These are phyloP conservation scores for Blastobotrys malaysiensis DNA, from an alignment of 1,139 yeast genomes.

Conservation along the genomic window DNA sequence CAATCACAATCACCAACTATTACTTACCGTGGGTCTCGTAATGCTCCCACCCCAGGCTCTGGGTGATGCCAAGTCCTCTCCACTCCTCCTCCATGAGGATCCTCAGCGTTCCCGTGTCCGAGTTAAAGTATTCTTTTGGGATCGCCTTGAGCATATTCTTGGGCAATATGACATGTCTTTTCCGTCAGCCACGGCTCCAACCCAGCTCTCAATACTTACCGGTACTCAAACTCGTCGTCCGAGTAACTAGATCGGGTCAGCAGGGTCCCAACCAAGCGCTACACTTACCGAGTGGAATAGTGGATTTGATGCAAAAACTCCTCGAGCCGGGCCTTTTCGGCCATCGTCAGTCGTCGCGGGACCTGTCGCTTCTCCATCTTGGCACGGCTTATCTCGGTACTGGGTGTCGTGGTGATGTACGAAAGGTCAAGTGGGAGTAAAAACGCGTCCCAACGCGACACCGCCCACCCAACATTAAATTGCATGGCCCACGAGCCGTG, in stretches of 20 bases:
- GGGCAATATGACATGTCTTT: slow-evolving; percentile 92
- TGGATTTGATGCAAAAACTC: slow-evolving; percentile 94
- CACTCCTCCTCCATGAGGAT: slow-evolving; percentile 93
- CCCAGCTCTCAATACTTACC: slow-evolving; percentile 33
- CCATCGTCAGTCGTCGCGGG: slow-evolving; percentile 65
- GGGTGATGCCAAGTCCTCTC: slow-evolving; percentile 98
- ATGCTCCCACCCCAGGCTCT: slow-evolving; percentile 96
- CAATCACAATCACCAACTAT: no score
- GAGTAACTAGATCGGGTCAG: slow-evolving; percentile 48
- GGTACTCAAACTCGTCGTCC: slow-evolving; percentile 80
- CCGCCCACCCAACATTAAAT: slow-evolving; percentile 11
- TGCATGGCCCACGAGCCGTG: background rate
- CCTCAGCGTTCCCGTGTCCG: slow-evolving; percentile 90
- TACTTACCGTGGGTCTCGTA: slow-evolving; percentile 79
- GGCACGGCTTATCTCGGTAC: background rate
- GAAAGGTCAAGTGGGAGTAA: slow-evolving; percentile 6
- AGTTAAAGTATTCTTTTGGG: slow-evolving; percentile 94
- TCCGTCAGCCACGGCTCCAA: no score
- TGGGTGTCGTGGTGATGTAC: slow-evolving; percentile 27
- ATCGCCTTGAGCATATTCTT: slow-evolving; percentile 91
- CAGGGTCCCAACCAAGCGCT: slow-evolving; percentile 6
- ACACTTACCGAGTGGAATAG: slow-evolving; percentile 68
- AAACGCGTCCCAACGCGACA: background rate
- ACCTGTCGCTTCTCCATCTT: slow-evolving; percentile 12
- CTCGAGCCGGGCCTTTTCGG: slow-evolving; percentile 78